phyloP scores from a whole-genome alignment of 306 rosid species.

The Calophaca sinica region DNA sequence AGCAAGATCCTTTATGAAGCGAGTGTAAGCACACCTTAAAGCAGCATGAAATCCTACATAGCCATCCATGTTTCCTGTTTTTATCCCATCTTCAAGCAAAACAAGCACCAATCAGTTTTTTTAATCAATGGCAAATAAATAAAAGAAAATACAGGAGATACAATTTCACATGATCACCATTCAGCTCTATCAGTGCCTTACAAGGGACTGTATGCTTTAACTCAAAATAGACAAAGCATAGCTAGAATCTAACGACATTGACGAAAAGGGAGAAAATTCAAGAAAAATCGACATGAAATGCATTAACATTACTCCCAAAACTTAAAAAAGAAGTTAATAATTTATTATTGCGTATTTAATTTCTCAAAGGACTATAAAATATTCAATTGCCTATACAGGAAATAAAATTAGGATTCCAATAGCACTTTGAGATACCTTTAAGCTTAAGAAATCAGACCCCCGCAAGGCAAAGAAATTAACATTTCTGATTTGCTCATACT shows the following conservation, averaged over 20 bases:
- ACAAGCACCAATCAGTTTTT: slow-evolving; percentile 42
- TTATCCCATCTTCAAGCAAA: slow-evolving; percentile 70
- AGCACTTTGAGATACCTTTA: too few relatives aligned
- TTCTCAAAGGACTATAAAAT: too few relatives aligned
- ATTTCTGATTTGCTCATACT: not conserved
- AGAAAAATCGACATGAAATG: not conserved
- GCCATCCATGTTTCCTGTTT: slow-evolving; percentile 80
- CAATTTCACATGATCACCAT: slow-evolving; percentile 5
- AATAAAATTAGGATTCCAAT: too few relatives aligned
- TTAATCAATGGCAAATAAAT: slow-evolving; percentile 22
- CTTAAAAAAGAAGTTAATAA: too few relatives aligned
- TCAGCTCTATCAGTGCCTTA: slow-evolving; percentile 16
- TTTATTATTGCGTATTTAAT: too few relatives aligned
- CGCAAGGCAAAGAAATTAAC: too few relatives aligned
- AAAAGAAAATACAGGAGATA: slow-evolving; percentile 17
- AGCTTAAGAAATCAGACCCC: too few relatives aligned
- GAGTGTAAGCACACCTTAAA: slow-evolving; percentile 76
- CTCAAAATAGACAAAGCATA: slow-evolving; percentile 10
- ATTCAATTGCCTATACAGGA: too few relatives aligned
- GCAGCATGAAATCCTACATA: slow-evolving; percentile 96
- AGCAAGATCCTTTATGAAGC: slow-evolving; percentile 77
- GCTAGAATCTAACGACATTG: too few relatives aligned
- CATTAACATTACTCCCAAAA: too few relatives aligned
- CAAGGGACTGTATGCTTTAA: slow-evolving; percentile 28
- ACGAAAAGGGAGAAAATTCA: slow-evolving; percentile 1